phyloP scores from a whole-genome alignment of 805 yeast species.

The Wickerhamiella qilinensis region DNA sequence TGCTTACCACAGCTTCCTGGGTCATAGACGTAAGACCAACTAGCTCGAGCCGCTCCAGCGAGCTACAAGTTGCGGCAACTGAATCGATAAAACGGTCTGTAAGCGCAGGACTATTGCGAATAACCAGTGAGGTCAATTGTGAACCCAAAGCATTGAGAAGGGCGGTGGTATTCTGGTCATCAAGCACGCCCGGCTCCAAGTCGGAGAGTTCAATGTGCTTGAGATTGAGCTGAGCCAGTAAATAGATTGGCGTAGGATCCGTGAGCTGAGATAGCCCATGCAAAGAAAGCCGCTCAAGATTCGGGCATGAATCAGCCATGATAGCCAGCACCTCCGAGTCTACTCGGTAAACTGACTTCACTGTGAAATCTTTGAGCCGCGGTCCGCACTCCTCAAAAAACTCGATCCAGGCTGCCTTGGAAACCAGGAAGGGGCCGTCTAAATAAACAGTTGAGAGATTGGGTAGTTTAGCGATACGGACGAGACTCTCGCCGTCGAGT shows the following conservation, averaged over 20 bases:
- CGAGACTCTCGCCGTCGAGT: conserved; percentile 58
- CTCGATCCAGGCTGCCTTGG: conserved; percentile 58
- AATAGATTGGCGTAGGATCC: conserved; percentile 38
- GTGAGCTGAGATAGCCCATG: conserved; percentile 60
- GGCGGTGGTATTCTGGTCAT: conserved; percentile 52
- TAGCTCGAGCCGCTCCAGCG: conserved; percentile 41
- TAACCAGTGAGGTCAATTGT: conserved; percentile 35
- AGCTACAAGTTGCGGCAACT: conserved; percentile 34
- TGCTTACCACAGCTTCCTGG: conserved; percentile 42
- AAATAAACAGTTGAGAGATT: conserved; percentile 40
- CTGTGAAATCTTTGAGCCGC: conserved; percentile 39
- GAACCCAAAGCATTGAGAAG: conserved; percentile 38
- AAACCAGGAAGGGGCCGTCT: conserved; percentile 82
- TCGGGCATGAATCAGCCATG: conserved; percentile 41
- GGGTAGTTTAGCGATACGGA: conserved; percentile 42
- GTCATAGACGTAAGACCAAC: conserved; percentile 47
- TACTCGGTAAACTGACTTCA: conserved; percentile 74
- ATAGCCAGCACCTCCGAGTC: conserved; percentile 46
- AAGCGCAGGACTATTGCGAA: conserved; percentile 60
- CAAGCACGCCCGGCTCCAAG: conserved; percentile 45
- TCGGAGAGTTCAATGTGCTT: conserved; percentile 48
- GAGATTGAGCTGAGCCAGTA: conserved; percentile 43
- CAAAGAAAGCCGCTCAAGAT: conserved; percentile 40
- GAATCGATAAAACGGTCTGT: conserved; percentile 34
- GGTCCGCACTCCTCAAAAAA: conserved; percentile 48